Evolutionary conservation across 192 early-diverging fungal genomes (phyloP).

Genomic region (Coemansia sp.): DNA sequence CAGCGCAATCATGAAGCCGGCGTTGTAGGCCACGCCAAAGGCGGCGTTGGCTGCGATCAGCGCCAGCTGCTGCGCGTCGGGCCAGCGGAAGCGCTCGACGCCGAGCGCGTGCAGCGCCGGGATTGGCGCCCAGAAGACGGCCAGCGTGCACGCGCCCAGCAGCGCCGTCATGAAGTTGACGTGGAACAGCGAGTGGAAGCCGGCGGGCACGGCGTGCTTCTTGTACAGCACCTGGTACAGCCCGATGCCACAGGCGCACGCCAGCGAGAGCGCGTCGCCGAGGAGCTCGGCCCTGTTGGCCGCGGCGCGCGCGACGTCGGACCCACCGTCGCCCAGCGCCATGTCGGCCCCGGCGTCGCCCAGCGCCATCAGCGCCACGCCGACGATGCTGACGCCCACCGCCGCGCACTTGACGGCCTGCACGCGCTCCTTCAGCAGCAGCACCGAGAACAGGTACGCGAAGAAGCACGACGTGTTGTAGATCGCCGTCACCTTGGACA

Average conservation of each 20-base stretch:
- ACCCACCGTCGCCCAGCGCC: background rate
- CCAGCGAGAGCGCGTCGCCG: slow-evolving; percentile 65
- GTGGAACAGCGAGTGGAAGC: slow-evolving; percentile 67
- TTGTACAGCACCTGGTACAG: slow-evolving; percentile 84
- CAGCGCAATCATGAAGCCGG: slow-evolving; percentile 76
- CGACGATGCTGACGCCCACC: slow-evolving; percentile 66
- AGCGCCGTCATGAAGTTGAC: slow-evolving; percentile 72
- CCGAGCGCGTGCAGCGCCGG: slow-evolving; percentile 66
- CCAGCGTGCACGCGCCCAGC: slow-evolving; percentile 70
- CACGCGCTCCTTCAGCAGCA: slow-evolving; percentile 70
- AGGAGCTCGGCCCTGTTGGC: slow-evolving; percentile 43
- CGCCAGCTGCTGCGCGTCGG: slow-evolving; percentile 55
- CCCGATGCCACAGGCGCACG: slow-evolving; percentile 72
- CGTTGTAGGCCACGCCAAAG: slow-evolving; percentile 78
- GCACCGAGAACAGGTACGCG: slow-evolving; percentile 78
- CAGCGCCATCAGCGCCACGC: slow-evolving; percentile 71
- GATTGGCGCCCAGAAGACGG: slow-evolving; percentile 73
- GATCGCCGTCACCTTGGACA: slow-evolving; percentile 80
- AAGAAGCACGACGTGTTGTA: slow-evolving; percentile 86
- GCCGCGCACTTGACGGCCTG: slow-evolving; percentile 63
- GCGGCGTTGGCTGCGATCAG: slow-evolving; percentile 68
- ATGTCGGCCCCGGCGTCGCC: slow-evolving; percentile 22
- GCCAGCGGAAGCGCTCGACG: slow-evolving; percentile 71
- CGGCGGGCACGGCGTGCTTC: slow-evolving; percentile 64
- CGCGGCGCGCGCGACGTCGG: background rate